These are phyloP conservation scores for Rhododendron kiyosumense DNA, from an alignment of 148 eudicot species.

Conservation along the genomic window DNA sequence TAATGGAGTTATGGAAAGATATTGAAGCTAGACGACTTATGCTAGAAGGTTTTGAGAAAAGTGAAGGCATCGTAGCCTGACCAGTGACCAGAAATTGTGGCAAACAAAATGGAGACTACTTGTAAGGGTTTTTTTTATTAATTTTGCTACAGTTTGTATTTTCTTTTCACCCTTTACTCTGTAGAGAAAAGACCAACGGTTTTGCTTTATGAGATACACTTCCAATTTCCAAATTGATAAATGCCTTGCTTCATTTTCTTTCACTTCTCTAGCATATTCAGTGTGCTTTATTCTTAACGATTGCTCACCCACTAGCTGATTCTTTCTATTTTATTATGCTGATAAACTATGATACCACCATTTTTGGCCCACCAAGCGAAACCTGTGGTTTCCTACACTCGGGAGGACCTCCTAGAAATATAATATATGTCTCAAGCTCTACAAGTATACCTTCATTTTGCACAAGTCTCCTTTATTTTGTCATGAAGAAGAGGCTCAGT, in stretches of 20 bases:
- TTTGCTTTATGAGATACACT: background rate
- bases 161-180: background rate
- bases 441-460: background rate
- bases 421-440: background rate
- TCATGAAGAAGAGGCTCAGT: background rate
- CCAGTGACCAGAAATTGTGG: background rate
- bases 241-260: background rate
- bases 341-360: too few relatives aligned
- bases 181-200: background rate
- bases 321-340: too few relatives aligned
- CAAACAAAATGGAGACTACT: background rate
- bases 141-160: background rate
- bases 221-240: background rate
- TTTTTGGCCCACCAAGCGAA: too few relatives aligned
- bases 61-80: background rate
- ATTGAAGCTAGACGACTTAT: constrained; percentile 33
- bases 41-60: constrained; percentile 23
- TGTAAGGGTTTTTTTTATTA: constrained; percentile 5
- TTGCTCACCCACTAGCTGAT: too few relatives aligned
- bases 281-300: background rate
- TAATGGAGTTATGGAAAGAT: constrained; percentile 32
- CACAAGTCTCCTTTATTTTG: background rate
- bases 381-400: too few relatives aligned
- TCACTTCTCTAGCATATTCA: background rate
- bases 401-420: too few relatives aligned